Conservation (phyloP, 1,284 basidiomycete species). For the Mycosarcoma maydis region DNA sequence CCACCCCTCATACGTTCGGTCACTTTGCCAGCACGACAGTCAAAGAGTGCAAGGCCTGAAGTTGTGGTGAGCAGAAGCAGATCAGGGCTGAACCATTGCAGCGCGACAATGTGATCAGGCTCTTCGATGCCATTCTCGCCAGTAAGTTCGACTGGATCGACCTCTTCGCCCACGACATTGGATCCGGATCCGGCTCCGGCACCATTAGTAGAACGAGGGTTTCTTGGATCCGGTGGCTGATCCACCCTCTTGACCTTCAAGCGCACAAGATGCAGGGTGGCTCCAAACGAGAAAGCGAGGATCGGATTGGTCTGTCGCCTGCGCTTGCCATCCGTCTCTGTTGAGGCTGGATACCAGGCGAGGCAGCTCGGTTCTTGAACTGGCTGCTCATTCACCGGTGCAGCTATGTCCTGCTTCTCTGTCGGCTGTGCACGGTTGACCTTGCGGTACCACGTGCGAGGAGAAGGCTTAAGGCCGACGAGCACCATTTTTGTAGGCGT, state of each 20-base stretch:
- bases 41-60: slow-evolving; percentile 45
- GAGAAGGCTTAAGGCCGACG: slow-evolving; percentile 88
- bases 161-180: slow-evolving; percentile 23
- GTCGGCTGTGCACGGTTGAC: slow-evolving; percentile 8
- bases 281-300: slow-evolving; percentile 59
- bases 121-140: slow-evolving; percentile 37
- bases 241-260: slow-evolving; percentile 37
- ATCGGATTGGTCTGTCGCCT: slow-evolving; percentile 47
- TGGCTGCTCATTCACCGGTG: background rate
- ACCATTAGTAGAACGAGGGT: background rate
- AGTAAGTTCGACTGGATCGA: slow-evolving; percentile 39
- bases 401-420: slow-evolving; percentile 13
- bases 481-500: slow-evolving; percentile 91
- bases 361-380: slow-evolving; percentile 33
- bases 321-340: slow-evolving; percentile 34
- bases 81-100: slow-evolving; percentile 70
- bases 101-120: slow-evolving; percentile 66
- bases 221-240: slow-evolving; percentile 10
- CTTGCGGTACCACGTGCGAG: slow-evolving; percentile 82
- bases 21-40: slow-evolving; percentile 46
- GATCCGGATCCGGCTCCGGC: background rate
- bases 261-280: slow-evolving; percentile 44
- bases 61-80: slow-evolving; percentile 47
- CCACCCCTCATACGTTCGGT: slow-evolving; percentile 49
- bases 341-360: slow-evolving; percentile 60